Percentiles rank a stretch among this genome's conserved stretches.
Conservation (phyloP, 2,329 filamentous ascomycete genomes). For the Xylaria sp. region DNA sequence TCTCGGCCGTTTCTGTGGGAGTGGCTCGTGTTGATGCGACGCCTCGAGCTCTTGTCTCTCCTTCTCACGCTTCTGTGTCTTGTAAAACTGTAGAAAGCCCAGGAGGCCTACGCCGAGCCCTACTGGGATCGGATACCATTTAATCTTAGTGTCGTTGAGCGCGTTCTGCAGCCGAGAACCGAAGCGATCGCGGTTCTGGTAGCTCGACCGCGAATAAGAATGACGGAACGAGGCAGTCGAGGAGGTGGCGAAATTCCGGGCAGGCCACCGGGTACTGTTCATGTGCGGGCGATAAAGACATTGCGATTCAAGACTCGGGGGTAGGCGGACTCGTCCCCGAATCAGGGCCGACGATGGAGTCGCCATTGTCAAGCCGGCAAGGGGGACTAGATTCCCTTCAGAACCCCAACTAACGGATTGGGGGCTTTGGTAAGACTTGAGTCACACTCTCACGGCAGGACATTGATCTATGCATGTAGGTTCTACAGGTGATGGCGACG, state of each 20-base stretch:
- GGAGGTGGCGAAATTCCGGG: conserved; percentile 24
- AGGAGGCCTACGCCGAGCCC: conserved; percentile 80
- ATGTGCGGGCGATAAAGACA: conserved; percentile 21
- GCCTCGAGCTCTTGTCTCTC: conserved; percentile 46
- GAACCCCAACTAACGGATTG: background rate
- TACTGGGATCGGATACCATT: conserved; percentile 89
- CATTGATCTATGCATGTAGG: conserved; percentile 3
- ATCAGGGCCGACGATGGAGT: conserved; percentile 18
- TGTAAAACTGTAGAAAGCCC: conserved; percentile 78
- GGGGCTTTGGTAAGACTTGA: background rate
- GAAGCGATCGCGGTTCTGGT: conserved; percentile 38
- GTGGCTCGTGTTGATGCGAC: conserved; percentile 36
- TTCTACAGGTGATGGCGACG: background rate
- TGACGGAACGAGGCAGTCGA: conserved; percentile 38
- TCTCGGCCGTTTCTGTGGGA: conserved; percentile 50
- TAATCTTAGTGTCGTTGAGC: conserved; percentile 52
- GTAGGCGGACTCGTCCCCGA: conserved; percentile 18
- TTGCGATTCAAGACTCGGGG: conserved; percentile 14
- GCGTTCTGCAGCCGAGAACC: conserved; percentile 47
- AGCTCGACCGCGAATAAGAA: conserved; percentile 41
- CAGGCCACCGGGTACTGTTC: conserved; percentile 19
- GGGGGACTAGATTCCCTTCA: background rate
- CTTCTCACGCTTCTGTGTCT: conserved; percentile 55
- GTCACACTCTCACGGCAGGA: background rate
- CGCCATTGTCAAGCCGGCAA: conserved; percentile 21